Percentiles rank a stretch among this genome's conserved stretches.
Conservation (phyloP, 768 basidiomycete genomes). For the Pleurotus eryngii region DNA sequence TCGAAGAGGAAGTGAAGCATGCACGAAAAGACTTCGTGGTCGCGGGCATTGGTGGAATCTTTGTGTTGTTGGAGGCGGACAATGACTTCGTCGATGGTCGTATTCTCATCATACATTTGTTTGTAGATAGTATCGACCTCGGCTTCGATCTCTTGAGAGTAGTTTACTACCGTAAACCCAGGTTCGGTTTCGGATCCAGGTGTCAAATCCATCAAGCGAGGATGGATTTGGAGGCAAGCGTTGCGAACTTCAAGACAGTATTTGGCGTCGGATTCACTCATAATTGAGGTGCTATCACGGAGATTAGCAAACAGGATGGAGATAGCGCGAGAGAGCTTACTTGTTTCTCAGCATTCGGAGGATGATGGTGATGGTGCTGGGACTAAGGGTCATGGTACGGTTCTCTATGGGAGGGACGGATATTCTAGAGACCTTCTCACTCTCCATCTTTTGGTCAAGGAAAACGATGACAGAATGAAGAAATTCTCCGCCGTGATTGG, state of each 20-base stretch:
- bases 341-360: conserved; percentile 83
- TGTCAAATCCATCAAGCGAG: conserved; percentile 90
- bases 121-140: conserved; percentile 97
- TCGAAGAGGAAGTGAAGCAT: conserved; percentile 99
- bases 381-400: conserved; percentile 83
- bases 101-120: conserved; percentile 96
- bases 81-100: conserved; percentile 93
- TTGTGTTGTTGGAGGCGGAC: conserved; percentile 83
- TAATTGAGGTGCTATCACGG: conserved; percentile 56
- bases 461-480: conserved; percentile 85
- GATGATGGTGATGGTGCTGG: conserved; percentile 88
- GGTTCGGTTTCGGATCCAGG: conserved; percentile 88
- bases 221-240: conserved; percentile 90
- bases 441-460: conserved; percentile 89
- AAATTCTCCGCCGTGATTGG: conserved; percentile 80
- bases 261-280: conserved; percentile 77
- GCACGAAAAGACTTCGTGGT: conserved; percentile 98
- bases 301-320: conserved; percentile 7
- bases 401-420: conserved; percentile 77
- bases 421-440: conserved; percentile 73
- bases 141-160: conserved; percentile 83
- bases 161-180: conserved; percentile 85
- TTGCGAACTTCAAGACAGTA: conserved; percentile 91
- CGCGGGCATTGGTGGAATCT: conserved; percentile 73
- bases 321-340: conserved; percentile 38